Base-by-base conservation (phyloP, 371 early-diverging fungal genomes). In the Syncephalis plumigaleata region DNA sequence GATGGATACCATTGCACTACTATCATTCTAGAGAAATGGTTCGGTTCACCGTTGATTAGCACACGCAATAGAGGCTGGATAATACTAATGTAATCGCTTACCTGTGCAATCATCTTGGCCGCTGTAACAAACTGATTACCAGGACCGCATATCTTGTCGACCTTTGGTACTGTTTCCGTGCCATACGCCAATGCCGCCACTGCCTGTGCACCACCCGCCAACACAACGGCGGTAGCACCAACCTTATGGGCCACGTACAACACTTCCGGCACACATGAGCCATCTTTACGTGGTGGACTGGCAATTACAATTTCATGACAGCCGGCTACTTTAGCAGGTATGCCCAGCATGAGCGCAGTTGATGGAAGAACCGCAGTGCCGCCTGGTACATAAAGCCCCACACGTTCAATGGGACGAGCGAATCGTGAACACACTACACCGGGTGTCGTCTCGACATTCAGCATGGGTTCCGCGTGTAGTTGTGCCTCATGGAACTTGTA, bases 121-220 rank as follows among this genome's bases (percentile, higher is more conserved):
- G 94, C 90, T 3, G 98, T 97, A 11, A 97, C 98, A 60, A 85
- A 97, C 63, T 97, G 98, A 61, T 97, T 97, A 42, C 98, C 98
- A 16, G 96, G 98, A 40, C 98, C 98, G 62, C 89, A 95, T 58
- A 97, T 95, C 74, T 97, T 97, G 64, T 95, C 96, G 0, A 94
- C 98, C 69, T 97, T 97, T 49, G 92, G 90, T 17, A 93, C 84
- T 0, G 79, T 75, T 61, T 84, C 83, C 1, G 98, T 95, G 48
- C 96, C 96, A 54, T 91, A 94, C 11, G 96, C 94, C 86, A 96
- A 81, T 5, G 93, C 94, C 25, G 92, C 97, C n/a, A 95, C 84
- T 9, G 96, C 98, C 59, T 97, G 98, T 2, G 98, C 96, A 47
- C 98, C 98, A 49, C 98, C 98, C 4, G 95, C 98, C 55, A 76